Evolutionary conservation across 164 flowering plant species (phyloP).

Genomic region (Akebia trifoliata): DNA sequence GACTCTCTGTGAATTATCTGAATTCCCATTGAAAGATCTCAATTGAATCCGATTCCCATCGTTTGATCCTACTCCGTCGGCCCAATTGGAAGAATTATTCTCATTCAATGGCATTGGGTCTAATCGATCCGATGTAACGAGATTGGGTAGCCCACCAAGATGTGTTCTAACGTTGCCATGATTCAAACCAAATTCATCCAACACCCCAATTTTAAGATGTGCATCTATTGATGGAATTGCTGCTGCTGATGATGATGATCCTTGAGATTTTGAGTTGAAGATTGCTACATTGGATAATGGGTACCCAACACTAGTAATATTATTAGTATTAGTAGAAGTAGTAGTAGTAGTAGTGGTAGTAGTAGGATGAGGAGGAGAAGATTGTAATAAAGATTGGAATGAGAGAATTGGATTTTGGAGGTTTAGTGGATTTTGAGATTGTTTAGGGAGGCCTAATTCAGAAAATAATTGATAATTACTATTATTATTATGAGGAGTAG

Average conservation of each 20-base stretch:
- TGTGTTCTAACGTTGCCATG: constrained; percentile 12
- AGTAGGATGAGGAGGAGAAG: too few relatives aligned
- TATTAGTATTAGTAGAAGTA: too few relatives aligned
- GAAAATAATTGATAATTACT: constrained; percentile 21
- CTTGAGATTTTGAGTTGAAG: constrained; percentile 15
- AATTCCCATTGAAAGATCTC: constrained; percentile 27
- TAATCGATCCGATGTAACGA: constrained; percentile 13
- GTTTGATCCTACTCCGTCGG: too few relatives aligned
- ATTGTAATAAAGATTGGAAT: constrained; percentile 35
- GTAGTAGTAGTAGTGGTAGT: too few relatives aligned
- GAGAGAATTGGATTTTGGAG: constrained; percentile 34
- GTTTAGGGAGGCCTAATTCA: constrained; percentile 24
- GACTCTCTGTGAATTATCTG: constrained; percentile 5
- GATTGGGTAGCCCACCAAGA: constrained; percentile 17
- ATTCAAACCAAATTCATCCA: constrained; percentile 14
- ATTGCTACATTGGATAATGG: constrained; percentile 17
- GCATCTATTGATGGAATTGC: too few relatives aligned
- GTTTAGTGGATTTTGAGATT: constrained; percentile 26
- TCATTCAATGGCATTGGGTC: too few relatives aligned
- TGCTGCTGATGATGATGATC: constrained; percentile 1
- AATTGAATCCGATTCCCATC: constrained; percentile 17
- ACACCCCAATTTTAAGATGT: too few relatives aligned
- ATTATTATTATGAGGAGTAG: not conserved
- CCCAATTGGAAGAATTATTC: too few relatives aligned
- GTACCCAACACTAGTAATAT: too few relatives aligned